A percentile compares a stretch with the other conserved stretches of the same genome.
phyloP scores from a whole-genome alignment of 2,329 filamentous ascomycete species.

The Lizonia empirigonia region DNA sequence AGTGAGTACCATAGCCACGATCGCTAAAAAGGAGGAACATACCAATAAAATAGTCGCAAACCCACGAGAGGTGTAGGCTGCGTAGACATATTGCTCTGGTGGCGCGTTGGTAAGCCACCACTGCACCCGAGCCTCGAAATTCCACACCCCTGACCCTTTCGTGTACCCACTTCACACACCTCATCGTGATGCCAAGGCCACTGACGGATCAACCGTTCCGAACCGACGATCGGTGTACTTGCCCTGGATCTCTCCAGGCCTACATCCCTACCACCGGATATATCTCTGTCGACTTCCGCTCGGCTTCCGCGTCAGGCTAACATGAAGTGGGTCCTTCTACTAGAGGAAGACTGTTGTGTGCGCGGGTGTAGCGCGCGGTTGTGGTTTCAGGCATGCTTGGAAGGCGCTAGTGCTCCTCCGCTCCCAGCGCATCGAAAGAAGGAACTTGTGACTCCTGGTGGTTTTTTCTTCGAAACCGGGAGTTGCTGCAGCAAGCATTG shows the following conservation, averaged over 20 bases:
- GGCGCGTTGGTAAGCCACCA: conserved; percentile 17
- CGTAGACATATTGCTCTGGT: conserved; percentile 8
- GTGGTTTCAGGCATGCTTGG: conserved; percentile 13
- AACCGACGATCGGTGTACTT: conserved; percentile 26
- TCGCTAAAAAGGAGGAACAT: background rate
- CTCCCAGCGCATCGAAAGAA: background rate
- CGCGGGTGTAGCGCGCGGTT: conserved; percentile 16
- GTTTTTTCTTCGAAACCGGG: background rate
- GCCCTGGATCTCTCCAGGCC: conserved; percentile 6
- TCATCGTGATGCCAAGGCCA: conserved; percentile 30
- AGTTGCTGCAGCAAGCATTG: background rate
- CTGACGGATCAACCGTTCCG: conserved; percentile 19
- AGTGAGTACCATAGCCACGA: background rate
- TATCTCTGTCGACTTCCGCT: background rate
- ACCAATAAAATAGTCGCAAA: conserved; percentile 1
- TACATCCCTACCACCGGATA: background rate
- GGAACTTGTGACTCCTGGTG: background rate
- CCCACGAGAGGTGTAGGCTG: conserved; percentile 4
- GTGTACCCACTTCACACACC: conserved; percentile 19
- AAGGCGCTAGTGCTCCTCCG: conserved; percentile 6
- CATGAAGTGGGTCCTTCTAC: background rate
- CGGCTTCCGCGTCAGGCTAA: conserved; percentile 6
- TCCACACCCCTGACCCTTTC: conserved; percentile 16
- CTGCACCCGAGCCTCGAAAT: conserved; percentile 11
- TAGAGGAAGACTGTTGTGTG: background rate